Evolutionary conservation across 202 grass and related monocot species (phyloP).

Genomic region (Alloteropsis angusta): DNA sequence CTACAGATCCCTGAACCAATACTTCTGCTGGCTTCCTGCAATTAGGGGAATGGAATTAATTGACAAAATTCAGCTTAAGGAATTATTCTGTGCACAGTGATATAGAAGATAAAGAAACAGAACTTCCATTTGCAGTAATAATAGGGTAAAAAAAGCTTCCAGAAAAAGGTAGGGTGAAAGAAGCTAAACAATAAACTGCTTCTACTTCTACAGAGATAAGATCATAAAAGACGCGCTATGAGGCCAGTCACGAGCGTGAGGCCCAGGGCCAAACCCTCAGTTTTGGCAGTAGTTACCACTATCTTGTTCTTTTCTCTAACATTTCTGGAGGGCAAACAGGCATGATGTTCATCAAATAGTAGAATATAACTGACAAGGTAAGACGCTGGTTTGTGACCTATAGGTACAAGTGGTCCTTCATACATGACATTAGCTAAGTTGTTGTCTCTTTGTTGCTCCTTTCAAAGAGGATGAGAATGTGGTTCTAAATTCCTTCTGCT

Average conservation of each 20-base stretch:
- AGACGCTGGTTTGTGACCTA: slow-evolving; percentile 26
- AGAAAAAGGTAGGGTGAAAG: background rate
- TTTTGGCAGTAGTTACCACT: slow-evolving; percentile 30
- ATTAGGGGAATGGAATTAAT: no score
- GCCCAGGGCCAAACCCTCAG: slow-evolving; percentile 1
- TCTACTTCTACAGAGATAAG: background rate
- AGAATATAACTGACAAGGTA: slow-evolving; percentile 26
- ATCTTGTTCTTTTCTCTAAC: no score
- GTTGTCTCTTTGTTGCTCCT: slow-evolving; percentile 13
- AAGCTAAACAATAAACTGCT: background rate
- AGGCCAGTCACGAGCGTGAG: slow-evolving; percentile 23
- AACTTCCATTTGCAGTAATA: background rate
- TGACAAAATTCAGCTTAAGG: no score
- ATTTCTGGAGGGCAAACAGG: slow-evolving; percentile 26
- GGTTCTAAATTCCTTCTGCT: slow-evolving; percentile 25
- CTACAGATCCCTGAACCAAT: no score
- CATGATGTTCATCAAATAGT: slow-evolving; percentile 20
- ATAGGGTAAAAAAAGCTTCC: background rate
- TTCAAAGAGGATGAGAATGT: slow-evolving; percentile 29
- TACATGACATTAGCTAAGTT: slow-evolving; percentile 30
- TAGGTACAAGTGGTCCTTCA: slow-evolving; percentile 35
- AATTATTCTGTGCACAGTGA: background rate
- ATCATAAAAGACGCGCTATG: slow-evolving; percentile 10
- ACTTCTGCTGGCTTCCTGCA: no score
- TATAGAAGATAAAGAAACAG: background rate